These are phyloP conservation scores for Microstegium vimineum DNA, from an alignment of 176 grass and related monocot genomes.

Conservation along the genomic window DNA sequence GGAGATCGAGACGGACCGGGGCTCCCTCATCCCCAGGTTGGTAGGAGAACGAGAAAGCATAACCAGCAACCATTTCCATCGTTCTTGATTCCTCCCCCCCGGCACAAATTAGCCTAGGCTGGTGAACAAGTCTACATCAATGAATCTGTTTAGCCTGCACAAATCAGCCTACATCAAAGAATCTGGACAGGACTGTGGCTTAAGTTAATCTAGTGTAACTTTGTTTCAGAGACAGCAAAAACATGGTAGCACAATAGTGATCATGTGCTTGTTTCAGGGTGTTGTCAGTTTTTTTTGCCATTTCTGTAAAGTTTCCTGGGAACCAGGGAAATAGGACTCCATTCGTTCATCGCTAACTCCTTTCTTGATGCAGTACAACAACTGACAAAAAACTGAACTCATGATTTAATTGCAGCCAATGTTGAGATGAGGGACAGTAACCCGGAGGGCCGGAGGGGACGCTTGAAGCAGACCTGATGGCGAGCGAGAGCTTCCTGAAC, in stretches of 20 bases:
- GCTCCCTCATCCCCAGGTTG: slow-evolving; percentile 23
- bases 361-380: background rate
- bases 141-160: background rate
- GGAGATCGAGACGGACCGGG: slow-evolving; percentile 41
- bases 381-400: background rate
- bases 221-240: background rate
- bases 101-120: too few species aligned
- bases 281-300: background rate
- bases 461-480: slow-evolving; percentile 45
- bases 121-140: too few species aligned
- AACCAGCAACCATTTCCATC: background rate
- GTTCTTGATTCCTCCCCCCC: background rate
- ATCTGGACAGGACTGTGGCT: background rate
- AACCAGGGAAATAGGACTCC: background rate
- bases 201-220: background rate
- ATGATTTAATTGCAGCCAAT: slow-evolving; percentile 40
- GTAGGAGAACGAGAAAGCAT: background rate
- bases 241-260: background rate
- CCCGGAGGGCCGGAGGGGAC: slow-evolving; percentile 35
- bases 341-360: background rate
- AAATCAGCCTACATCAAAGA: background rate
- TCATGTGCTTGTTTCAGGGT: background rate
- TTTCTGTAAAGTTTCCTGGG: too few species aligned
- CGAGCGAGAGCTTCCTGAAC: slow-evolving; percentile 29
- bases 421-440: slow-evolving; percentile 65